Percentiles rank a stretch among this genome's conserved stretches.
Evolutionary conservation across 2,329 filamentous ascomycete species (phyloP).

Genomic region (Fusarium siculi): DNA sequence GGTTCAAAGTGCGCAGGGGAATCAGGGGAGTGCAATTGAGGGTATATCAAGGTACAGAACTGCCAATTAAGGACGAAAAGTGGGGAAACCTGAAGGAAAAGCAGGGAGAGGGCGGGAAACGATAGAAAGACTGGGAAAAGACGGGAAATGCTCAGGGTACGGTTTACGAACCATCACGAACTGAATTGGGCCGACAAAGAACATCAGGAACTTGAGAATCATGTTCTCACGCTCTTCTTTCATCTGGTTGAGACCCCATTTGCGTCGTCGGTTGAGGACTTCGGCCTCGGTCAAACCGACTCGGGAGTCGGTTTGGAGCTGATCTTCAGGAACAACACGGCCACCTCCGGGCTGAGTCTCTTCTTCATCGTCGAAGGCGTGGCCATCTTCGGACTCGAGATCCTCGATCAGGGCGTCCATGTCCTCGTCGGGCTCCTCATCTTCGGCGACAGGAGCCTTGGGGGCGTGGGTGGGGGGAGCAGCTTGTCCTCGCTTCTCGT

Average conservation of each 20-base stretch:
- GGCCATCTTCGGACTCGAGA: conserved; percentile 83
- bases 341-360: conserved; percentile 61
- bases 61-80: background rate
- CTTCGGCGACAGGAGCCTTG: conserved; percentile 61
- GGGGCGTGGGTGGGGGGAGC: conserved; percentile 48
- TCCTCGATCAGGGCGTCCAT: conserved; percentile 90
- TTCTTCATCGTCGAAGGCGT: conserved; percentile 70
- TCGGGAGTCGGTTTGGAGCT: conserved; percentile 80
- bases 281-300: conserved; percentile 78
- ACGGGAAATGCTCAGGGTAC: background rate
- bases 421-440: conserved; percentile 81
- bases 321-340: conserved; percentile 75
- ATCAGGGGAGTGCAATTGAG: background rate
- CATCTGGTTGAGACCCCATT: conserved; percentile 88
- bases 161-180: conserved; percentile 81
- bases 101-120: background rate
- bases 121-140: background rate
- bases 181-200: conserved; percentile 90
- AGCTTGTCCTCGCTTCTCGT: conserved; percentile 66
- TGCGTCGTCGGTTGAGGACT: conserved; percentile 71
- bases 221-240: conserved; percentile 90
- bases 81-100: no score
- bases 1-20: background rate
- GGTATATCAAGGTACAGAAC: no score
- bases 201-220: conserved; percentile 82